Percentiles rank a stretch among this genome's conserved stretches.
Conservation (phyloP, 75 land plant genomes). For the Pinus taeda region DNA sequence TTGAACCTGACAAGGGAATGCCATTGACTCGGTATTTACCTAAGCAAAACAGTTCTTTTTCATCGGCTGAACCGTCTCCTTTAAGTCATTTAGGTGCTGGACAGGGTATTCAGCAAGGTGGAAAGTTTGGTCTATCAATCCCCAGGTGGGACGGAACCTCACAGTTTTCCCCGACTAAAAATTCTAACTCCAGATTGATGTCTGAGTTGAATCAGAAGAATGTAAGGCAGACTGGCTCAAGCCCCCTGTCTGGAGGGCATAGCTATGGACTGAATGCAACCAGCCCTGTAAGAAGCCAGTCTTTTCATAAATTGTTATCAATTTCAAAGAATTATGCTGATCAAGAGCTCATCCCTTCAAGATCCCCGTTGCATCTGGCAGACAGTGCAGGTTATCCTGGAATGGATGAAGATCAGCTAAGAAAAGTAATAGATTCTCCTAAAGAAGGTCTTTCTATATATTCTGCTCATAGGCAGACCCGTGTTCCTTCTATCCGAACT, state of each 20-base stretch:
- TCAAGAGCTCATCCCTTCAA: constrained; percentile 53
- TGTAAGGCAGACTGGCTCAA: constrained; percentile 22
- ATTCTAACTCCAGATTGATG: constrained; percentile 9
- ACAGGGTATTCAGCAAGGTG: constrained; percentile 23
- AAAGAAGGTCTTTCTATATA: constrained; percentile 17
- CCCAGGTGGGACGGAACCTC: constrained; percentile 35
- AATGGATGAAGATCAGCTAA: constrained; percentile 70
- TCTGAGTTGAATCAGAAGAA: constrained; percentile 31
- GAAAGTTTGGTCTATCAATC: constrained; percentile 29
- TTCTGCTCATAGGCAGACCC: constrained; percentile 28
- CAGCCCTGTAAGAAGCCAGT: constrained; percentile 33
- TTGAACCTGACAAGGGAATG: constrained; percentile 54
- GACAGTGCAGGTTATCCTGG: constrained; percentile 35
- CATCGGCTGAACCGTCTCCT: constrained; percentile 25
- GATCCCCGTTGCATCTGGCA: constrained; percentile 42
- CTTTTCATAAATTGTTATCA: constrained; percentile 31
- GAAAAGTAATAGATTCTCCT: constrained; percentile 47
- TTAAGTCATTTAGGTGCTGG: constrained; percentile 33
- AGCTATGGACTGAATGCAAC: constrained; percentile 1
- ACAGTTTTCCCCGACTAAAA: constrained; percentile 20
- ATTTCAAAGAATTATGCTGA: constrained; percentile 53
- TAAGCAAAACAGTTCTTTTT: constrained; percentile 13
- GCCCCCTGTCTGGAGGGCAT: constrained; percentile 7
- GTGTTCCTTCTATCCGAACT: constrained; percentile 17
- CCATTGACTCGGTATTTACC: constrained; percentile 6